Evolutionary conservation across 306 rosid genomes (phyloP).

Genomic region (Cucurbita maxima): DNA sequence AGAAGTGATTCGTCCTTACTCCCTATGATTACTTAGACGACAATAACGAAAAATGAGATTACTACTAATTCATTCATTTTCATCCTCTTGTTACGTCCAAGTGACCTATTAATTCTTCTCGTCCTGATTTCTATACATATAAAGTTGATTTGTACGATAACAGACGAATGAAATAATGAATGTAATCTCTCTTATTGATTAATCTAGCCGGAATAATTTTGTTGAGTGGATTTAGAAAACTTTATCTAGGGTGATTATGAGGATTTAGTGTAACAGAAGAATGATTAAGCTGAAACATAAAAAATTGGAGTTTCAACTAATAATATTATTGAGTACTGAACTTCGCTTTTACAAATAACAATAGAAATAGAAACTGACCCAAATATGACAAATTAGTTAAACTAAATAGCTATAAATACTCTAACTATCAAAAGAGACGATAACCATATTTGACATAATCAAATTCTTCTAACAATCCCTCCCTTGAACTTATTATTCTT

Average conservation of each 20-base stretch:
- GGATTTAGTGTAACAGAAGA: background rate
- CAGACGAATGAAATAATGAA: constrained; percentile 2
- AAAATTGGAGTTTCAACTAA: no score
- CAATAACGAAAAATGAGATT: background rate
- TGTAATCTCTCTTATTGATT: background rate
- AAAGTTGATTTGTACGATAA: background rate
- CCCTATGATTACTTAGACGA: constrained; percentile 21
- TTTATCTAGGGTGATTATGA: background rate
- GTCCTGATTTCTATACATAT: background rate
- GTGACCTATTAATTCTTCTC: background rate
- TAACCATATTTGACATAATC: no score
- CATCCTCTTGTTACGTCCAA: background rate
- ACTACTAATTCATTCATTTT: background rate
- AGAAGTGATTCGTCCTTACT: constrained; percentile 86
- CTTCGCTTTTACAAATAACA: no score
- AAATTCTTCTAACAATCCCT: no score
- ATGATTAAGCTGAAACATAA: no score
- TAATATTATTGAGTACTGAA: no score
- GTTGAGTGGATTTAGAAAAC: background rate
- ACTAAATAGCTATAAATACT: no score
- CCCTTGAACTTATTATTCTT: no score
- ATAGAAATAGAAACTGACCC: no score
- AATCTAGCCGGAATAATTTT: background rate
- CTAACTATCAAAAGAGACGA: no score
- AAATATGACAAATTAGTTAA: no score